Base-by-base conservation (phyloP, 169 alveolate species). In the Eimeria acervulina region DNA sequence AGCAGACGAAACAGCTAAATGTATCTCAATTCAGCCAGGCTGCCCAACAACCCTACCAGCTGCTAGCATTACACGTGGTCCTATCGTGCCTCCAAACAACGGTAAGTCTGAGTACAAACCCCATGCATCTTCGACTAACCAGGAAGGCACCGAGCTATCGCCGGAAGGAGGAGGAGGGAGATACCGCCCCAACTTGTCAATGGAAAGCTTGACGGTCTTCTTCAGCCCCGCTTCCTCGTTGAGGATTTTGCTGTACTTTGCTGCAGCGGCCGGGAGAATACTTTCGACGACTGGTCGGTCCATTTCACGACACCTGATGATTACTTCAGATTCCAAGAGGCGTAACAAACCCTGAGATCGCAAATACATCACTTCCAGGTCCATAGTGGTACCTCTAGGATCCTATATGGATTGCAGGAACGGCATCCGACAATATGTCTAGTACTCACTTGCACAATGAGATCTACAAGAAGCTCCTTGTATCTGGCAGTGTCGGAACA, bases 241-340 rank as follows among this genome's bases (percentile, higher is more conserved):
- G 74, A 97, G 76, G 72, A 98, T 95, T 72, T 96, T 97, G 47
- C 96, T 95, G 85, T 97, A 98, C 80, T 96, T 98, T 31, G 95
- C 72, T 33, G 87, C 89, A 12, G 97, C 97, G 44, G 98, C 98
- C 52, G 95, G 97, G 42, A 98, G 96, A 28, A 97, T 97, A 52
- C 97, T 95, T 74, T 98, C 98, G 17, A 98, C 99, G 36, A 98
- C 89, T 10, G 96, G n/a, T 63, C 97, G 96, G 89, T 98, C 99
- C 31, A 97, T 90, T 85, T 98, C 97, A 44, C 99, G 97, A 90
- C 99, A 98, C 19, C 98, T 97, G 52, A 98, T 98, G 19, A 98
- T 36, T 44, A 98, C 99, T 66, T 96, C 97, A 26, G 97, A 97
- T 95, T 97, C 98, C 93, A 97, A 97, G 94, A 98, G 97, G 52